Conservation (phyloP, 225 moss, liverwort and hornwort species). For the Polytrichum commune region DNA sequence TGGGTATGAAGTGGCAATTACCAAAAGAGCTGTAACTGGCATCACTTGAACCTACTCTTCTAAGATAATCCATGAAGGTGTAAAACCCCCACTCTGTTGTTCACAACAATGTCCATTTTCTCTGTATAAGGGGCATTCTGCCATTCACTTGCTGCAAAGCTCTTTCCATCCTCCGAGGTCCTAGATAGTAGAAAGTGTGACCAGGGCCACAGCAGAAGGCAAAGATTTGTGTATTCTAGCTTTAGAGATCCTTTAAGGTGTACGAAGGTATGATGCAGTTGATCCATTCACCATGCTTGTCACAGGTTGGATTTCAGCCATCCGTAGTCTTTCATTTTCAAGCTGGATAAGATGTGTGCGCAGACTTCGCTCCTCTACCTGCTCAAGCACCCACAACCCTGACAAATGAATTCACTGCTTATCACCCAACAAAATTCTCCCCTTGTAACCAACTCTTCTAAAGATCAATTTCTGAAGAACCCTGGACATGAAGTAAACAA, state of each 20-base stretch:
- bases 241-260: slow-evolving; percentile 18
- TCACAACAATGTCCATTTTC: background rate
- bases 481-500: no score
- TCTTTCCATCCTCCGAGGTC: background rate
- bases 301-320: slow-evolving; percentile 25
- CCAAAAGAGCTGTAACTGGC: background rate
- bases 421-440: background rate
- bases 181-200: background rate
- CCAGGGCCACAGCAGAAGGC: no score
- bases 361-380: slow-evolving; percentile 96
- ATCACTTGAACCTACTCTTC: background rate
- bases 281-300: slow-evolving; percentile 34
- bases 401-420: slow-evolving; percentile 7
- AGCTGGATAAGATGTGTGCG: slow-evolving; percentile 90
- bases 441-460: no score
- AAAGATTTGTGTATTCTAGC: background rate
- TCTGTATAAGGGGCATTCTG: background rate
- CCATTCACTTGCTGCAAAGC: background rate
- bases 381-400: slow-evolving; percentile 23
- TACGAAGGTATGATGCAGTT: slow-evolving; percentile 39
- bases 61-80: background rate
- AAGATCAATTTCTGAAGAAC: no score
- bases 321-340: slow-evolving; percentile 69
- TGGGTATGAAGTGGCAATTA: slow-evolving; percentile 21
- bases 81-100: background rate